Evolutionary conservation across 2,329 filamentous ascomycete species (phyloP).

Genomic region (Rutstroemia sp.): DNA sequence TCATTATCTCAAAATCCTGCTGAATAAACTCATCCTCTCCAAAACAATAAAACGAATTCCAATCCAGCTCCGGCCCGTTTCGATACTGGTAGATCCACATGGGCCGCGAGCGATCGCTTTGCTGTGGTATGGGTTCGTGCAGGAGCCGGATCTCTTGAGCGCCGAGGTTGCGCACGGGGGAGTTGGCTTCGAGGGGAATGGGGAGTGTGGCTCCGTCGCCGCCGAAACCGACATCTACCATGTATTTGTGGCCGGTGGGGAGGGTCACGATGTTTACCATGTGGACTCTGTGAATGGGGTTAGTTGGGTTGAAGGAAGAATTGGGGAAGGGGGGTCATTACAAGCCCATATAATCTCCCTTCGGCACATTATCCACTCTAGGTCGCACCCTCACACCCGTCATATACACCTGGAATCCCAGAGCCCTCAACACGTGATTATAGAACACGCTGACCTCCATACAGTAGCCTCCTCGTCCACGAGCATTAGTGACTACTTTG

Average conservation of each 20-base stretch:
- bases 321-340: constrained; percentile 4
- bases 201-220: constrained; percentile 52
- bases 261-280: constrained; percentile 52
- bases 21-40: constrained; percentile 55
- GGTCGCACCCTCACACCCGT: constrained; percentile 35
- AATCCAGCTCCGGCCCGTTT: constrained; percentile 40
- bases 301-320: not conserved
- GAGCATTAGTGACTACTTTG: constrained; percentile 21
- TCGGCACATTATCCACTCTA: constrained; percentile 19
- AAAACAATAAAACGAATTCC: constrained; percentile 58
- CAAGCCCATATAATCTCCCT: constrained; percentile 24
- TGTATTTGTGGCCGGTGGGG: constrained; percentile 40
- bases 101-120: constrained; percentile 36
- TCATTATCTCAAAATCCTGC: constrained; percentile 54
- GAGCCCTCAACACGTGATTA: constrained; percentile 40
- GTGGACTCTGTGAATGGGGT: constrained; percentile 37
- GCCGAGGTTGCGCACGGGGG: constrained; percentile 35
- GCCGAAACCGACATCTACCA: constrained; percentile 58
- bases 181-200: constrained; percentile 41
- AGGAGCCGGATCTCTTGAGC: constrained; percentile 49
- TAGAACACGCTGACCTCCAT: constrained; percentile 52
- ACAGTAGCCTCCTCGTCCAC: constrained; percentile 49
- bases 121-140: constrained; percentile 39
- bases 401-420: constrained; percentile 48
- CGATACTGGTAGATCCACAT: constrained; percentile 59